phyloP scores from a whole-genome alignment of 1,284 basidiomycete species.

The Ustilago crameri region DNA sequence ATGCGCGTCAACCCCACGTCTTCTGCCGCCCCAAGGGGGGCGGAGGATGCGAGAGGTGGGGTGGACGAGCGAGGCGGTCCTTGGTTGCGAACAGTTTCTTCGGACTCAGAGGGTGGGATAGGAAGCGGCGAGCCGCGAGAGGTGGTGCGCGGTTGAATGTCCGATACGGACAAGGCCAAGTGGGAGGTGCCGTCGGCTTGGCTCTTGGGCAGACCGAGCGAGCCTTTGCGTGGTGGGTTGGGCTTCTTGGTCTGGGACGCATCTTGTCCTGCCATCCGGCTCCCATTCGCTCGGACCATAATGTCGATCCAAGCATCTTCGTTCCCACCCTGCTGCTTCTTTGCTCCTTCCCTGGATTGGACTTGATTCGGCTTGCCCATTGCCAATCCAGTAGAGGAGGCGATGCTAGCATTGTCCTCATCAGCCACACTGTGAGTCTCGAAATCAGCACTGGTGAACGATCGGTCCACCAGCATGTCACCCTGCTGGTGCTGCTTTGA shows the following conservation, averaged over 20 bases:
- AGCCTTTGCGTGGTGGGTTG: conserved; percentile 1
- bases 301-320: conserved; percentile 62
- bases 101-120: conserved; percentile 9
- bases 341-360: conserved; percentile 11
- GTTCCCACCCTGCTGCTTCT: conserved; percentile 16
- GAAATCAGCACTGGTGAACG: conserved; percentile 55
- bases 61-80: conserved; percentile 28
- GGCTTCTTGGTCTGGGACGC: conserved; percentile 6
- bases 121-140: background rate
- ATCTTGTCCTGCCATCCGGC: conserved; percentile 49
- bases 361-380: background rate
- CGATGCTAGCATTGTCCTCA: conserved; percentile 16
- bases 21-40: too few species aligned
- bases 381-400: background rate
- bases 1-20: conserved; percentile 1
- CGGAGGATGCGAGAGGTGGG: too few species aligned
- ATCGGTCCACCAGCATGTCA: conserved; percentile 24
- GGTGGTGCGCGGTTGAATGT: conserved; percentile 10
- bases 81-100: conserved; percentile 4
- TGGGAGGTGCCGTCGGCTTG: conserved; percentile 18
- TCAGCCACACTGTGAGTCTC: conserved; percentile 51
- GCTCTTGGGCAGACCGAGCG: conserved; percentile 5
- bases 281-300: conserved; percentile 37
- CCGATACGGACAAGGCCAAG: conserved; percentile 12
- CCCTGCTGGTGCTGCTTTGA: conserved; percentile 13